Percentiles rank a stretch among this genome's conserved stretches.
Conservation (phyloP, 2,329 filamentous ascomycete genomes). For the Aspergillus felis region DNA sequence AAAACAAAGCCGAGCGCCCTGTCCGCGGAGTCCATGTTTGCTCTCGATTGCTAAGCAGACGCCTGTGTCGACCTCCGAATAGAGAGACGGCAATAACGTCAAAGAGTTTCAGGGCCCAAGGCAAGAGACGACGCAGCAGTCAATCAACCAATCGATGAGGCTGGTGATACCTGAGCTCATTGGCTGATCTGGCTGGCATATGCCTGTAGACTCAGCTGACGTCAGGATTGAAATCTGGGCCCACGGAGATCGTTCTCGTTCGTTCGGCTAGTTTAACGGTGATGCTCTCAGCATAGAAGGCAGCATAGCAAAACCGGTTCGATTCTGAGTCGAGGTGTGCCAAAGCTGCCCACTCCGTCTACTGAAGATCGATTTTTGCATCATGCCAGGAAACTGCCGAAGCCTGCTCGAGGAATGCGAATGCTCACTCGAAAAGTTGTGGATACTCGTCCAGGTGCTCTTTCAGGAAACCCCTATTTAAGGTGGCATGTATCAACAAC, state of each 20-base stretch:
- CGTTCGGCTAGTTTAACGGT: background rate
- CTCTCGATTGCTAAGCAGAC: background rate
- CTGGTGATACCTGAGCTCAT: background rate
- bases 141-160: background rate
- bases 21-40: background rate
- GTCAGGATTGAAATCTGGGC: background rate
- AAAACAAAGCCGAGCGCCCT: background rate
- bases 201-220: background rate
- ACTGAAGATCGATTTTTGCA: background rate
- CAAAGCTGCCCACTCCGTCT: background rate
- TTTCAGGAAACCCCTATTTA: background rate
- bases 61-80: background rate
- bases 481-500: background rate
- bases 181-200: background rate
- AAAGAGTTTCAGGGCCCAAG: background rate
- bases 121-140: background rate
- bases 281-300: background rate
- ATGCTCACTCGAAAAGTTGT: background rate
- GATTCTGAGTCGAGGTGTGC: background rate
- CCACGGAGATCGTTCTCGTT: background rate
- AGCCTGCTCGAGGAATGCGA: background rate
- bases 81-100: background rate
- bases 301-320: background rate
- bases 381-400: background rate
- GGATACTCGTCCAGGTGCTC: background rate